A percentile compares a stretch with the other conserved stretches of the same genome.
Evolutionary conservation across 2,329 filamentous ascomycete species (phyloP).

Genomic region (Didymella arachidicola): DNA sequence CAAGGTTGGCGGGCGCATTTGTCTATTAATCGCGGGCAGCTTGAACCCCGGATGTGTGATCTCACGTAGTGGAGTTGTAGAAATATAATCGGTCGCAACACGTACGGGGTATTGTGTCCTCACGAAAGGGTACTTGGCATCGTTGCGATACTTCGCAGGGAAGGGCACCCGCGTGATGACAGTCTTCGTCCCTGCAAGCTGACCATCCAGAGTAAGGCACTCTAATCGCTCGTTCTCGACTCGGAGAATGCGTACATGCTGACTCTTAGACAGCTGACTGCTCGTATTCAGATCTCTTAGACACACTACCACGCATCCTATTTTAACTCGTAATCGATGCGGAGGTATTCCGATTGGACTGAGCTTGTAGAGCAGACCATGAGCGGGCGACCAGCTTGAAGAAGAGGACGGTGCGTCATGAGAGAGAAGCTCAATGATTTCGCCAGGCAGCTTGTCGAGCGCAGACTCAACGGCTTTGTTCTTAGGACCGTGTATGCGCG

Average conservation of each 20-base stretch:
- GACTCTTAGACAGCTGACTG: constrained; percentile 44
- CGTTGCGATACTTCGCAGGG: constrained; percentile 39
- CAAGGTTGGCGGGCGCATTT: constrained; percentile 7
- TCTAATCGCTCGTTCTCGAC: constrained; percentile 42
- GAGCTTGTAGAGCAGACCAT: constrained; percentile 41
- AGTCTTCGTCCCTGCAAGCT: constrained; percentile 44
- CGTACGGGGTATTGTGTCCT: constrained; percentile 47
- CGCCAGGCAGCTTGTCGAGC: constrained; percentile 36
- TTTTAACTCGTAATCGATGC: constrained; percentile 46
- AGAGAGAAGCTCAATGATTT: constrained; percentile 45
- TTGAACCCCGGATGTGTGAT: constrained; percentile 31
- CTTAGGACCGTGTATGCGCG: constrained; percentile 42
- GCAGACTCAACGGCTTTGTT: constrained; percentile 38
- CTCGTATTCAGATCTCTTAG: constrained; percentile 40
- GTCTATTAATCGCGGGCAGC: constrained; percentile 28
- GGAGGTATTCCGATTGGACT: constrained; percentile 44
- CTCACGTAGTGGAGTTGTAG: constrained; percentile 11
- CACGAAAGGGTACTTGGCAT: constrained; percentile 36
- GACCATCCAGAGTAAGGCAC: constrained; percentile 45
- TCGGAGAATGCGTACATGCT: constrained; percentile 42
- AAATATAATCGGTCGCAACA: constrained; percentile 32
- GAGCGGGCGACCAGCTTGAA: constrained; percentile 37
- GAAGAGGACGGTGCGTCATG: constrained; percentile 36
- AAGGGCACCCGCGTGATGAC: constrained; percentile 43
- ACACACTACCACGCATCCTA: constrained; percentile 42